Conservation (phyloP, 441 rosid species). For the Brassica balearica region DNA sequence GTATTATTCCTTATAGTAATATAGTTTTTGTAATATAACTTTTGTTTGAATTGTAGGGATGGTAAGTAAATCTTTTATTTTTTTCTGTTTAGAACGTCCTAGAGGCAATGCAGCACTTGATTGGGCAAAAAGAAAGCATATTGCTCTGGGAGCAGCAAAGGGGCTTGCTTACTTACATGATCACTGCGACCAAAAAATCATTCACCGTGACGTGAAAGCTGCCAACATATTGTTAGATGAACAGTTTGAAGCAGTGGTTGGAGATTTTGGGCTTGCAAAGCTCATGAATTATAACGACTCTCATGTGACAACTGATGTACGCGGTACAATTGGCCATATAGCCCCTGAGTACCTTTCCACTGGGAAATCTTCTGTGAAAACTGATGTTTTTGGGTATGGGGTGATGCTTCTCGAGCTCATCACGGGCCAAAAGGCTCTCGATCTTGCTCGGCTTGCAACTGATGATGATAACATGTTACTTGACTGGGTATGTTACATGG, state of each 20-base stretch:
- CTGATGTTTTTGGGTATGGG: not conserved
- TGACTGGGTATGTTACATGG: not conserved
- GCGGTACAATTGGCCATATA: conserved; percentile 3
- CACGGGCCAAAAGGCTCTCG: not conserved
- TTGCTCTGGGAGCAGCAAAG: not conserved
- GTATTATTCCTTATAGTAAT: conserved; percentile 36
- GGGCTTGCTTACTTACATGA: not conserved
- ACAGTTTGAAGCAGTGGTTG: not conserved
- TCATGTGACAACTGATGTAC: not conserved
- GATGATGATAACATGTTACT: not conserved
- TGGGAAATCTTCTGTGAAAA: not conserved
- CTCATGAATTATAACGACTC: not conserved
- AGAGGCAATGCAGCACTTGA: conserved; percentile 10
- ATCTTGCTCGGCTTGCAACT: not conserved
- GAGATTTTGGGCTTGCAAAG: conserved; percentile 6
- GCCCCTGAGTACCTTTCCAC: not conserved
- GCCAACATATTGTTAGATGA: conserved; percentile 1
- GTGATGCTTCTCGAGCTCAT: not conserved
- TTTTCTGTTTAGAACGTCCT: not conserved
- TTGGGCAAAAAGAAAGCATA: conserved; percentile 46
- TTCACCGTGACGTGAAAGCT: not conserved
- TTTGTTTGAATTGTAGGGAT: not conserved
- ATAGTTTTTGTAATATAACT: too few relatives aligned
- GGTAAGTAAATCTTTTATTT: not conserved
- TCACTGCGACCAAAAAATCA: not conserved